Percentiles rank a stretch among this genome's conserved stretches.
phyloP scores from a whole-genome alignment of 176 grass and related monocot genomes.

The Thalia dealbata region DNA sequence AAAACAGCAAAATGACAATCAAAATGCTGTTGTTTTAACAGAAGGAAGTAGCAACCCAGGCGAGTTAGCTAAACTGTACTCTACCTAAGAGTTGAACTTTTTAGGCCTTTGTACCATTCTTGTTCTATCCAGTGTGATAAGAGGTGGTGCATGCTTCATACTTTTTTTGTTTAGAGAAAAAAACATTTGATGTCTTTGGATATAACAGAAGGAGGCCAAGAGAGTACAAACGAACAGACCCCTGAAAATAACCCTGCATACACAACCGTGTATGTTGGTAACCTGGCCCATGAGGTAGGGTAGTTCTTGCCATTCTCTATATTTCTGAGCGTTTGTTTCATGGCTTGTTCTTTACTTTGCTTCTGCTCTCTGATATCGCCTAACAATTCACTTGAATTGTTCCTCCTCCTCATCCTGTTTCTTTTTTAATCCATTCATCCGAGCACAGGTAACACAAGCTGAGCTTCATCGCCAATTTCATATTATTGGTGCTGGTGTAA shows the following conservation, averaged over 20 bases:
- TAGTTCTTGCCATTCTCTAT: slow-evolving; percentile 8
- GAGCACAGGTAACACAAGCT: slow-evolving; percentile 48
- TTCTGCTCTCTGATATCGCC: neutral
- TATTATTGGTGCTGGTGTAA: slow-evolving; percentile 59
- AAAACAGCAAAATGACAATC: slow-evolving; percentile 61
- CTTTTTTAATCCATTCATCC: neutral
- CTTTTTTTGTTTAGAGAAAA: neutral
- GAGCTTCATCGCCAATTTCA: slow-evolving; percentile 81
- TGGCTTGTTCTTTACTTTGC: neutral
- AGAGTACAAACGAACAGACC: slow-evolving; percentile 40
- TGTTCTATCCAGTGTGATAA: neutral
- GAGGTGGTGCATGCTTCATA: neutral
- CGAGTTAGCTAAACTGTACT: slow-evolving; percentile 22
- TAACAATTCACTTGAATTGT: neutral
- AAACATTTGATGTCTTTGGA: slow-evolving; percentile 13
- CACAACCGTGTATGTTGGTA: slow-evolving; percentile 80
- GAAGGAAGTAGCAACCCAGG: slow-evolving; percentile 55
- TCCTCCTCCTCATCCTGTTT: no score
- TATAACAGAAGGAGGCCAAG: slow-evolving; percentile 42
- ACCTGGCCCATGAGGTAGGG: slow-evolving; percentile 77
- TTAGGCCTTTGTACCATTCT: neutral
- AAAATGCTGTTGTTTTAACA: slow-evolving; percentile 62
- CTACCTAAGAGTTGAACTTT: neutral
- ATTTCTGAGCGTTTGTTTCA: neutral
- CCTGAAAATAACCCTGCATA: slow-evolving; percentile 77